phyloP scores from a whole-genome alignment of 345 rosid species.

The Boechera divaricarpa region DNA sequence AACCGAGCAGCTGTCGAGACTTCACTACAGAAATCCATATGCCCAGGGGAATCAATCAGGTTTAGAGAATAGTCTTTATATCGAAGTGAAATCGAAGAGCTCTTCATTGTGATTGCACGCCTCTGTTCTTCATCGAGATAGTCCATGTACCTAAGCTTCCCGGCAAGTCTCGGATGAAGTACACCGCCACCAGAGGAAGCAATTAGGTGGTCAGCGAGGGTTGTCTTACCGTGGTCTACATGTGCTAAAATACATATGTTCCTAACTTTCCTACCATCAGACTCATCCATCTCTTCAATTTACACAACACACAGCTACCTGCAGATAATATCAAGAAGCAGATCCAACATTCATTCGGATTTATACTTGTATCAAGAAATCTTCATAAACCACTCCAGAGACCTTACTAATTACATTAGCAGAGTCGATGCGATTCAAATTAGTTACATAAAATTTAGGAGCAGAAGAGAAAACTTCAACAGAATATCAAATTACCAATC shows the following conservation, averaged over 20 bases:
- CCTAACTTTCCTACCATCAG: constrained; percentile 56
- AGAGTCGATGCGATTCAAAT: constrained; percentile 13
- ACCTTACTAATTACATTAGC: constrained; percentile 3
- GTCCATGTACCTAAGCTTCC: constrained; percentile 87
- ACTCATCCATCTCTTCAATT: constrained; percentile 51
- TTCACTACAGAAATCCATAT: constrained; percentile 97
- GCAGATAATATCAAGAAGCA: constrained; percentile 11
- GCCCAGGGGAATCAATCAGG: constrained; percentile 94
- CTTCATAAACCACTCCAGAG: neutral
- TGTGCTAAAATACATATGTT: constrained; percentile 92
- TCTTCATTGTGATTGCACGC: constrained; percentile 98
- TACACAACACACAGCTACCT: constrained; percentile 23
- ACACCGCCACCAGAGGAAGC: constrained; percentile 82
- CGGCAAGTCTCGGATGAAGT: constrained; percentile 84
- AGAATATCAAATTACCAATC: neutral
- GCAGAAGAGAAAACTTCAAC: neutral
- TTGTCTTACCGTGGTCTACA: constrained; percentile 97
- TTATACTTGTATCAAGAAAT: too few species aligned
- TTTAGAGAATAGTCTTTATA: constrained; percentile 66
- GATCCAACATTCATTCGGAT: neutral
- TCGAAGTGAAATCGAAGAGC: constrained; percentile 77
- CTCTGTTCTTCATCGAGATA: constrained; percentile 94
- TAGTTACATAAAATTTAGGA: neutral
- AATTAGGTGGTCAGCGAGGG: constrained; percentile 90
- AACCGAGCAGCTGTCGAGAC: constrained; percentile 90